Evolutionary conservation across 148 eudicot species (phyloP), one percentile per base, ranked within the genome.

Genomic region (Chenopodium berlandieri): DNA sequence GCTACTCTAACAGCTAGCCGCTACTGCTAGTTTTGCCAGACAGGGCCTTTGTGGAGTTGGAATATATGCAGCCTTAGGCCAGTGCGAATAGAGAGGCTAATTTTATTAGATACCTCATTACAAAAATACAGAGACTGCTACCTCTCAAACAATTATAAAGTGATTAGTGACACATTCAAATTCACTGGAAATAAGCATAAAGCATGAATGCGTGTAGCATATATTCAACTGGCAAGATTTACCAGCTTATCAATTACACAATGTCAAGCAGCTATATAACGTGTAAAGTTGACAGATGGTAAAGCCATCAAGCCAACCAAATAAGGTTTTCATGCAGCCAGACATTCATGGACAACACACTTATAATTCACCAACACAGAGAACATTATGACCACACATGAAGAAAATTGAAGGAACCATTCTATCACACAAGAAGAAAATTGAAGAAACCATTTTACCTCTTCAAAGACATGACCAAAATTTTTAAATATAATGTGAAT

Each of bases 391-490:
- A 77, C 34, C 12, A 37, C 32, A 22, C 47, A 56, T 8, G 54
- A 73, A 27, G 71, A 67, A 67, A 67, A 4, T 4, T n/a, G 8
- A 12, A 73, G 60, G 23, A 44, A 69, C n/a, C 72, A 30, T 16
- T 37, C 0, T 44, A 44, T 32, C 32, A 40, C 44, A 4, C 27
- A 31, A 20, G 54, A 73, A 27, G 71, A 67, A 67, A 67, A 11
- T 4, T n/a, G 8, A 12, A 73, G 60, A 1, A 44, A 69, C n/a
- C 72, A 30, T 16, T 37, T 0, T 22, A 44, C 52, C 22, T 16
- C 44, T 48, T 5, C 14, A 54, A 25, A 31, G 37, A 84, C 37
- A 69, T 3, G 40, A 83, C 44, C 66, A 44, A 79, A 11, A 64
- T 80, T 22, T n/a, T 13, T 22, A 25, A 34, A 48, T 60, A 73